Percentiles rank a stretch among this genome's conserved stretches.
phyloP scores from a whole-genome alignment of 2,329 filamentous ascomycete species.

The Seiridium unicorne region DNA sequence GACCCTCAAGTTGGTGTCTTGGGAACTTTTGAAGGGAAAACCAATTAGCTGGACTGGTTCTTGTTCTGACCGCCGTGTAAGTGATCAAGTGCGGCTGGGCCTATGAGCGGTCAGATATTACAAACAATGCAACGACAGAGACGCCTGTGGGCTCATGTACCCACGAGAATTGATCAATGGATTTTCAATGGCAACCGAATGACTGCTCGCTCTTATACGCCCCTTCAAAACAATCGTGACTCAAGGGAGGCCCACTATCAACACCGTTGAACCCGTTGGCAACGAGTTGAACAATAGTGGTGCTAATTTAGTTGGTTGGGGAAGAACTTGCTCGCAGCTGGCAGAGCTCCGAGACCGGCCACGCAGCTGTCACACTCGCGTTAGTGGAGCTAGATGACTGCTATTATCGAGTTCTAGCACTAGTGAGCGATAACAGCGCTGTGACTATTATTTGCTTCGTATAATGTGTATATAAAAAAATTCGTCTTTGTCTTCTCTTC shows the following conservation, averaged over 20 bases:
- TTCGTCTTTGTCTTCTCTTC: too few species aligned
- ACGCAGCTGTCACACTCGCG: neutral
- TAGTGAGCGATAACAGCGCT: too few species aligned
- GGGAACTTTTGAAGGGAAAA: neutral
- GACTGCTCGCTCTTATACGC: too few species aligned
- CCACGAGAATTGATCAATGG: neutral
- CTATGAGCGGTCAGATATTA: constrained; percentile 3
- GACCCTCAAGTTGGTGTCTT: neutral
- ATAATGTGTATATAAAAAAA: too few species aligned
- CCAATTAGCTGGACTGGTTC: neutral
- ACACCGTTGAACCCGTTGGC: neutral
- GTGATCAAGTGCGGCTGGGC: neutral
- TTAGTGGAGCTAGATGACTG: too few species aligned
- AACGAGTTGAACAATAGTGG: neutral
- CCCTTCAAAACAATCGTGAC: neutral
- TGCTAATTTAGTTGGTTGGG: neutral
- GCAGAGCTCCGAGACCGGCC: constrained; percentile 2
- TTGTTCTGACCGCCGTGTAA: neutral
- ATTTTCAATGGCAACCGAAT: neutral
- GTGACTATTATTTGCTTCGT: too few species aligned
- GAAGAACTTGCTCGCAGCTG: constrained; percentile 4
- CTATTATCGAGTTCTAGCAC: too few species aligned
- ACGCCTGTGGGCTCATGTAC: neutral
- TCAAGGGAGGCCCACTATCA: neutral
- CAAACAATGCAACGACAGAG: neutral